Evolutionary conservation across 139 green algal species (phyloP).

Genomic region (Tetradesmus lagerheimii): DNA sequence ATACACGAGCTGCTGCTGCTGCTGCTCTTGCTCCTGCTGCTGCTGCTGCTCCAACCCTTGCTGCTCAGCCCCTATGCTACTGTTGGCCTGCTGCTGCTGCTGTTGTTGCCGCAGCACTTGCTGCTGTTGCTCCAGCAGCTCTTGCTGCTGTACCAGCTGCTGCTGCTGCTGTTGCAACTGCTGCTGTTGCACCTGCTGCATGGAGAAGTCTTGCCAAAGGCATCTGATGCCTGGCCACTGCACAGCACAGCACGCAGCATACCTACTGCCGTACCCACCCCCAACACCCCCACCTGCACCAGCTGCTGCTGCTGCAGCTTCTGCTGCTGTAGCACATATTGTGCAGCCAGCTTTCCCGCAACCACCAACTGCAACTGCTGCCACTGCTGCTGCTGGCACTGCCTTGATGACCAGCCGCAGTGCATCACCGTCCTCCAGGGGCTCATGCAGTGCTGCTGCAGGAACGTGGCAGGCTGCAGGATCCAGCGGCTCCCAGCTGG

Average conservation of each 20-base stretch:
- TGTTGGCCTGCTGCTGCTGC: not conserved
- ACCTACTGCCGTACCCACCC: not conserved
- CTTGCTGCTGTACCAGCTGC: not conserved
- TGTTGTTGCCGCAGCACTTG: not conserved
- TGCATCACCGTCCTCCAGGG: not conserved
- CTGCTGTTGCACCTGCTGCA: not conserved
- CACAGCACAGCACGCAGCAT: not conserved
- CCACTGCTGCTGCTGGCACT: not conserved
- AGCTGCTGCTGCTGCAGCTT: not conserved
- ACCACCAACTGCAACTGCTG: not conserved
- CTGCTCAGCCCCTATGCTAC: not conserved
- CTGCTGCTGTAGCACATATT: too few species aligned
- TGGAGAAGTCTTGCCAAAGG: not conserved
- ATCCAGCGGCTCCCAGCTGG: slow-evolving; percentile 11
- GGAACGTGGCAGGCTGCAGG: not conserved
- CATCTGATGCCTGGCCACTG: not conserved
- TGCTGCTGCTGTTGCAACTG: too few species aligned
- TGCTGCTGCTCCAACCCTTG: not conserved
- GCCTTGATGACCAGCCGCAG: not conserved
- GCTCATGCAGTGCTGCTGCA: slow-evolving; percentile 19
- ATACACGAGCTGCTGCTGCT: not conserved
- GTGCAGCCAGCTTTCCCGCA: too few species aligned
- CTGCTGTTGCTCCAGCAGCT: not conserved
- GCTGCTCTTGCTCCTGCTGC: slow-evolving; percentile 1
- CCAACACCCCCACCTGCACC: not conserved